These are phyloP conservation scores for Canariomyces notabilis DNA, from an alignment of 2,329 filamentous ascomycete species.

Conservation along the genomic window DNA sequence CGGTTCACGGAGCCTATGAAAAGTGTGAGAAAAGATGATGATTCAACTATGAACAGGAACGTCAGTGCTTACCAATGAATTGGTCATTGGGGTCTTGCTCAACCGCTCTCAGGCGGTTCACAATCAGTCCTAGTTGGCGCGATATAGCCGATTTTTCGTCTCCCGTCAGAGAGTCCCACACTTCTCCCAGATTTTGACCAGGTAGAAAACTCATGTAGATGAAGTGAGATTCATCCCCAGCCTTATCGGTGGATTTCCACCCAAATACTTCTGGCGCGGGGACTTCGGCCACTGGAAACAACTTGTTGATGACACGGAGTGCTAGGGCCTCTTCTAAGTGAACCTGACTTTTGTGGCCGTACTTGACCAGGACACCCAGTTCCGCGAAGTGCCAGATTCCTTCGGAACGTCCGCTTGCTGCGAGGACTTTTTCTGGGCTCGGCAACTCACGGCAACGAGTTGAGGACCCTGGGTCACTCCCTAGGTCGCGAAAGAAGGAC, in stretches of 20 bases:
- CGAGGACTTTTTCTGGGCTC: too few relatives aligned
- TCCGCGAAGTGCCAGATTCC: not conserved
- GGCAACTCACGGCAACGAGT: too few relatives aligned
- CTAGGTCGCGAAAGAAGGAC: too few relatives aligned
- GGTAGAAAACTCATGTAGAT: not conserved
- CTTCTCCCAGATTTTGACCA: not conserved
- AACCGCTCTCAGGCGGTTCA: not conserved
- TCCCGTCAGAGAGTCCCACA: not conserved
- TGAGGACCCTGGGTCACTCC: too few relatives aligned
- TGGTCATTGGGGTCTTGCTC: not conserved
- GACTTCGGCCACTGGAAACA: not conserved
- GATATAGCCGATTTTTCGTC: not conserved
- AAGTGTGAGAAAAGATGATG: not conserved
- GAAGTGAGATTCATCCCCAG: not conserved
- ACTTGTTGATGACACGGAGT: not conserved
- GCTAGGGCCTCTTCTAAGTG: not conserved
- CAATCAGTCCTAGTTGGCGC: not conserved
- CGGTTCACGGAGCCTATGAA: not conserved
- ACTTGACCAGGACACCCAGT: not conserved
- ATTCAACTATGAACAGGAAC: too few relatives aligned
- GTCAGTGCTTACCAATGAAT: not conserved
- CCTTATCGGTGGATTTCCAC: not conserved
- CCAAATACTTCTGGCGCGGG: constrained; percentile 2
- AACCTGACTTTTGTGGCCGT: not conserved
- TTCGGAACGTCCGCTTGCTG: too few relatives aligned